phyloP scores from a whole-genome alignment of 768 basidiomycete species.

The Megacollybia marginata region DNA sequence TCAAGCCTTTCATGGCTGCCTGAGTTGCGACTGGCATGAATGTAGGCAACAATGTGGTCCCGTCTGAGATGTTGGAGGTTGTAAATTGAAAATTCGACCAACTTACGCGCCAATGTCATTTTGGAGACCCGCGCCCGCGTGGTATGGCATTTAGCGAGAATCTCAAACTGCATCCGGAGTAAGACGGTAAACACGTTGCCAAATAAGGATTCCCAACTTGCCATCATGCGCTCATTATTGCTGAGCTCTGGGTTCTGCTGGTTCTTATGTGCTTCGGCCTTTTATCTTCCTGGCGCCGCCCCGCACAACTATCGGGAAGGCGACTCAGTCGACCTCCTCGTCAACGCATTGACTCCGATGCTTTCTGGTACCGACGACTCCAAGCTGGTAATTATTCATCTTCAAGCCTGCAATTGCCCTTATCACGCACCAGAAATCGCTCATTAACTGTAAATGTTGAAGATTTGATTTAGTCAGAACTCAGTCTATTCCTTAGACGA shows the following conservation, averaged over 20 bases:
- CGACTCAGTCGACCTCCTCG: slow-evolving; percentile 72
- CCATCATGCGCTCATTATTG: slow-evolving; percentile 12
- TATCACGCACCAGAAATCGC: slow-evolving; percentile 57
- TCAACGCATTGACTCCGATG: slow-evolving; percentile 89
- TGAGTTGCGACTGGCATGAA: slow-evolving; percentile 96
- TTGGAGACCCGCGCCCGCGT: slow-evolving; percentile 80
- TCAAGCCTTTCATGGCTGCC: slow-evolving; percentile 88
- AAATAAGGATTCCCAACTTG: slow-evolving; percentile 2
- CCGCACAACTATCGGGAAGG: slow-evolving; percentile 73
- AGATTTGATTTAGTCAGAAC: background rate
- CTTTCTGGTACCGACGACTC: slow-evolving; percentile 57
- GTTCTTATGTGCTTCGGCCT: slow-evolving; percentile 37
- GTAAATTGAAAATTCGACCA: slow-evolving; percentile 1
- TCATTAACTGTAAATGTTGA: slow-evolving; percentile 71
- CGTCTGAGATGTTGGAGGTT: slow-evolving; percentile 39
- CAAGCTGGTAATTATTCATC: slow-evolving; percentile 53
- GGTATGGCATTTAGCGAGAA: slow-evolving; percentile 74
- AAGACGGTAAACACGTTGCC: background rate
- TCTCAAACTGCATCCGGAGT: slow-evolving; percentile 66
- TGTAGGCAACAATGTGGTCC: slow-evolving; percentile 75
- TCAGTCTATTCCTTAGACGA: slow-evolving; percentile 54
- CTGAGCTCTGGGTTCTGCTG: slow-evolving; percentile 10
- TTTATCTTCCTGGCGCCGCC: slow-evolving; percentile 90
- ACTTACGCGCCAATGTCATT: slow-evolving; percentile 76
- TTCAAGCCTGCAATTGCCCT: slow-evolving; percentile 1